Base-by-base conservation (phyloP, 345 rosid species). In the Brassica nigra region DNA sequence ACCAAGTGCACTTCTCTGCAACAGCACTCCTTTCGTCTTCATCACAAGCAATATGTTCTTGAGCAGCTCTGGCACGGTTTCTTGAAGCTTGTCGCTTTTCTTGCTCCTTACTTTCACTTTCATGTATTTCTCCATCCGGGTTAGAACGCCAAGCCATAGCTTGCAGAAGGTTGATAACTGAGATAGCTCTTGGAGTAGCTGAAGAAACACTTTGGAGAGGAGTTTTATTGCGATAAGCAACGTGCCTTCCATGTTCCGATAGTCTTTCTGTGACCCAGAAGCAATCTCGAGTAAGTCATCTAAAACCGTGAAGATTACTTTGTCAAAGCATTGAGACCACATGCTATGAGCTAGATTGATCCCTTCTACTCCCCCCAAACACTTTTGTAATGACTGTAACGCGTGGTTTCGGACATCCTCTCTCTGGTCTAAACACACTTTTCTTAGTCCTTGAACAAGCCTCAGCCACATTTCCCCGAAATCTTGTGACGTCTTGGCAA, bases 391-490 rank as follows among this genome's bases (percentile, higher is more conserved):
- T 28, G 97, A 90, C 73, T 86, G 82, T 78, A 95, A 88, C 31
- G 99, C 97, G 81, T 90, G 95, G 84, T 91, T 93, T 83, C 99
- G 84, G 34, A 95, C 94, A 61, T 95, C 99, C 81, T 95, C 98
- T 81, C 98, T 89, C 86, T 93, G 99, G 86, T 93, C 99, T 87
- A 95, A 88, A 84, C 99, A 95, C 74, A 95, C 98, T 91, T 95
- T 95, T 86, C 98, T 84, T 78, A 95, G 69, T 70, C 91, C 98
- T 81, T 95, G 99, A 74, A 89, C 97, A 67, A 95, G 94, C 82
- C 97, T 89, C 81, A 95, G 83, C 99, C 99, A 95, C 95, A 93
- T 91, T 72, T 95, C 98, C 36, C 97, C 97, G 11, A 93, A 87
- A 70, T 95, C 98, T 84, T 87, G 92, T 3, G 82, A 84, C 87